Evolutionary conservation across 306 rosid genomes (phyloP).

Genomic region (Albizia julibrissin): DNA sequence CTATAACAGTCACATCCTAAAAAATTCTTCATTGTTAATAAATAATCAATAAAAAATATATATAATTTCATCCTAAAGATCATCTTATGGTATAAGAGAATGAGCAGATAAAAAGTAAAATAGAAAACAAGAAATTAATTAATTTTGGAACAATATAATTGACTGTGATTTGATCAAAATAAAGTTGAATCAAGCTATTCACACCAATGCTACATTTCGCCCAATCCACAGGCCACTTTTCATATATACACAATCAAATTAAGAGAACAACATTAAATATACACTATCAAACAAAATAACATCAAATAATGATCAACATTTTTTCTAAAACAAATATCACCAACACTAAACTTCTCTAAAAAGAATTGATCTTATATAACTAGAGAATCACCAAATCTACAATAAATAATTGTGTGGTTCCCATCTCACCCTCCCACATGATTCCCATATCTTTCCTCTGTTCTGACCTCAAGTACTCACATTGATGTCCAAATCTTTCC

Average conservation of each 20-base stretch:
- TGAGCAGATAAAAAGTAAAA: background rate
- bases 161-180: background rate
- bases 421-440: slow-evolving; percentile 13
- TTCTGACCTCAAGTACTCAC: slow-evolving; percentile 17
- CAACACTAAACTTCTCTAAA: slow-evolving; percentile 36
- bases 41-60: background rate
- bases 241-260: slow-evolving; percentile 1
- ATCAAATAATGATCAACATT: slow-evolving; percentile 28
- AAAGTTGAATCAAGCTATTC: background rate
- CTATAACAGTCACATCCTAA: background rate
- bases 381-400: slow-evolving; percentile 33
- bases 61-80: background rate
- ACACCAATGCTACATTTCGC: background rate
- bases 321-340: slow-evolving; percentile 32
- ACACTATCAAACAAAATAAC: slow-evolving; percentile 27
- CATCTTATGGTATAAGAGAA: background rate
- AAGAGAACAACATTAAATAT: background rate
- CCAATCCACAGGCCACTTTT: background rate
- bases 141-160: background rate
- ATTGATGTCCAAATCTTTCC: slow-evolving; percentile 22
- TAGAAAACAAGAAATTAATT: background rate
- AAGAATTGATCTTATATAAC: slow-evolving; percentile 45
- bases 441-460: slow-evolving; percentile 22
- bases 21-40: background rate
- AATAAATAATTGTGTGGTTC: slow-evolving; percentile 21